A percentile compares a stretch with the other conserved stretches of the same genome.
phyloP scores from a whole-genome alignment of 768 basidiomycete species.

The Pulveroboletus sp. region DNA sequence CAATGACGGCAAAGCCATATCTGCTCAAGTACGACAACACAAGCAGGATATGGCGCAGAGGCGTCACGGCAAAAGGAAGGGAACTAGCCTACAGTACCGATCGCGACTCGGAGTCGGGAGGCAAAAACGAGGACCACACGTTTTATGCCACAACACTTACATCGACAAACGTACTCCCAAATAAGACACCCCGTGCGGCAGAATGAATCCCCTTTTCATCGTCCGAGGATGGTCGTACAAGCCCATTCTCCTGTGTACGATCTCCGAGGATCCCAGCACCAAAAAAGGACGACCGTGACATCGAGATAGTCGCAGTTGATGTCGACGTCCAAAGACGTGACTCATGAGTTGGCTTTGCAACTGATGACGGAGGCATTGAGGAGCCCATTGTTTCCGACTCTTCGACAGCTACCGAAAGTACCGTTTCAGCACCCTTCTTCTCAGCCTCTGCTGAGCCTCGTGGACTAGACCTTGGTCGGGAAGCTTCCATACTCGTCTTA shows the following conservation, averaged over 20 bases:
- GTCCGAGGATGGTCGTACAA: not conserved
- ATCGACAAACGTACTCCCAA: slow-evolving; percentile 31
- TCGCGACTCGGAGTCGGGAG: not conserved
- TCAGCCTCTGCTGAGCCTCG: not conserved
- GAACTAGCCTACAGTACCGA: not conserved
- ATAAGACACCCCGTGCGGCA: slow-evolving; percentile 43
- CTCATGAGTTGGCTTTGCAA: slow-evolving; percentile 4
- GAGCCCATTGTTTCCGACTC: slow-evolving; percentile 6
- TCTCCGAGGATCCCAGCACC: slow-evolving; percentile 8
- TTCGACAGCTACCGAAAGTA: not conserved
- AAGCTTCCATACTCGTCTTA: slow-evolving; percentile 40
- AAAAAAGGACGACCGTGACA: slow-evolving; percentile 28
- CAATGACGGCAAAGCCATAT: slow-evolving; percentile 13
- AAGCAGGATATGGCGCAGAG: not conserved
- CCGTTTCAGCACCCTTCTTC: not conserved
- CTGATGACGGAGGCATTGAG: slow-evolving; percentile 10
- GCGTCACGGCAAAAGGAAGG: not conserved
- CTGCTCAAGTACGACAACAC: not conserved
- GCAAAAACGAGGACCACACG: slow-evolving; percentile 8
- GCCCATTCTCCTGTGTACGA: slow-evolving; percentile 1
- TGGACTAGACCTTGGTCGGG: not conserved
- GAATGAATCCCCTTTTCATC: slow-evolving; percentile 7
- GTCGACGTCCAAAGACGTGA: slow-evolving; percentile 20
- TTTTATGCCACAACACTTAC: slow-evolving; percentile 13
- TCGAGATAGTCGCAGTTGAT: slow-evolving; percentile 4